Conservation (phyloP, 768 basidiomycete species). For the Tylopilus sp. region DNA sequence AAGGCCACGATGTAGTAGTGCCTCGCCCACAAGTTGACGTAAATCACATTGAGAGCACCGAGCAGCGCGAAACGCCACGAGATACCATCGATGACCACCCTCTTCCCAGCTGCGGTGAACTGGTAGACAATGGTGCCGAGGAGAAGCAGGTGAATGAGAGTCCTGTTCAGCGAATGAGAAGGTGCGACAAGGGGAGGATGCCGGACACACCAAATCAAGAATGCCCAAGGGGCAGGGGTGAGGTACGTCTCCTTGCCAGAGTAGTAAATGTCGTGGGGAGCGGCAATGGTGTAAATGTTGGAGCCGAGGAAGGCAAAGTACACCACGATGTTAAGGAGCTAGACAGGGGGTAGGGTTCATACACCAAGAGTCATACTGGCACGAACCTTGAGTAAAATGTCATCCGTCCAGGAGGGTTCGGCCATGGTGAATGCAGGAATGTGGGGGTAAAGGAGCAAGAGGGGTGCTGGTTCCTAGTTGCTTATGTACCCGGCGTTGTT, state of each 20-base stretch:
- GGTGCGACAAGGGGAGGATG: neutral
- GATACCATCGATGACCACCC: conserved; percentile 79
- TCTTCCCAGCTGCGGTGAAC: conserved; percentile 76
- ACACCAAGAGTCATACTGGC: neutral
- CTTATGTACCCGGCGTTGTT: conserved; percentile 26
- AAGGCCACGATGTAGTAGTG: conserved; percentile 81
- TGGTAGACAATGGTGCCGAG: conserved; percentile 91
- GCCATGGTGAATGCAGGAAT: conserved; percentile 40
- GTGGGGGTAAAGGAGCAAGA: conserved; percentile 18
- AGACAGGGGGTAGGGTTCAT: neutral
- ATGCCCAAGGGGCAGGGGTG: conserved; percentile 92
- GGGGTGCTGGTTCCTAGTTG: conserved; percentile 12
- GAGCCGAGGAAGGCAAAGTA: conserved; percentile 87
- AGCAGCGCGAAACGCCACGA: conserved; percentile 91
- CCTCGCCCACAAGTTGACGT: conserved; percentile 82
- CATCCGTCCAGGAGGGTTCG: conserved; percentile 66
- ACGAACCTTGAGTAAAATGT: conserved; percentile 73
- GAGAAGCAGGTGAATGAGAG: conserved; percentile 85
- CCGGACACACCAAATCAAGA: conserved; percentile 73
- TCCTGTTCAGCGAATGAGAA: conserved; percentile 43
- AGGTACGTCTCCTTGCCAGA: conserved; percentile 84
- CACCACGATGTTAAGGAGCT: conserved; percentile 78
- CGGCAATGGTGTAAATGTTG: conserved; percentile 83
- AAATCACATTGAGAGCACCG: conserved; percentile 82
- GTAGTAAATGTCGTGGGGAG: conserved; percentile 68